Percentiles rank a stretch among this genome's conserved stretches.
Conservation (phyloP, 2,329 filamentous ascomycete species). For the Bipolaris victoriae region DNA sequence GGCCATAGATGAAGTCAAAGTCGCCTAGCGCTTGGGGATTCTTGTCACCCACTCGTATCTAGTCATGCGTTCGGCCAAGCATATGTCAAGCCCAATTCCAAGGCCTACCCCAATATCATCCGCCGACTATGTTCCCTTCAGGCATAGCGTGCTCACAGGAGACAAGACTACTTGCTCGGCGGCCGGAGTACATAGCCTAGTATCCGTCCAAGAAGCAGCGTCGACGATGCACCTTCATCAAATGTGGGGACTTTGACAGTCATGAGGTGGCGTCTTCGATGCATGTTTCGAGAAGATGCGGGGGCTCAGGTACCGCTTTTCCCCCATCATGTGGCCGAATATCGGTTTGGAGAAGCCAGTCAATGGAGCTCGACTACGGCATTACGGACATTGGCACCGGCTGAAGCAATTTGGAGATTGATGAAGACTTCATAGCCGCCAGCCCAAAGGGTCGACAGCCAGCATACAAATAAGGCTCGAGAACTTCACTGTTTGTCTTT, state of each 20-base stretch:
- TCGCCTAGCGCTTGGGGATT: constrained; percentile 7
- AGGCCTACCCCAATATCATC: constrained; percentile 11
- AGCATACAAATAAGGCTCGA: constrained; percentile 25
- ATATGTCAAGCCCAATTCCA: constrained; percentile 18
- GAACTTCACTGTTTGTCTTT: neutral
- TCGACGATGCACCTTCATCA: constrained; percentile 19
- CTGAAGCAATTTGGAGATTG: constrained; percentile 25
- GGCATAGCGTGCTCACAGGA: neutral
- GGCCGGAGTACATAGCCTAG: constrained; percentile 20
- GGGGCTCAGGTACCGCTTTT: constrained; percentile 22
- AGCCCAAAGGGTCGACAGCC: constrained; percentile 3
- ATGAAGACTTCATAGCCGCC: constrained; percentile 19
- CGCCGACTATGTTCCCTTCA: constrained; percentile 11
- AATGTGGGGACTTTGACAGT: constrained; percentile 20
- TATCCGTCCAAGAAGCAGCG: constrained; percentile 15
- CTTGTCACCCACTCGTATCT: constrained; percentile 5
- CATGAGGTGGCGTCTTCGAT: constrained; percentile 11
- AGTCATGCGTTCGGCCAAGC: constrained; percentile 11
- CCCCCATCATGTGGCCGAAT: constrained; percentile 19
- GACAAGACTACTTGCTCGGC: constrained; percentile 8
- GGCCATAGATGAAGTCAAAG: constrained; percentile 17
- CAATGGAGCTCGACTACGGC: constrained; percentile 16
- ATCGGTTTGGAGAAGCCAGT: constrained; percentile 1
- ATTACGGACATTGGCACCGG: constrained; percentile 23
- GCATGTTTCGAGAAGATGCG: constrained; percentile 21